Percentiles rank a stretch among this genome's conserved stretches.
phyloP scores from a whole-genome alignment of 768 basidiomycete species.

The Pulveroboletus sp. region DNA sequence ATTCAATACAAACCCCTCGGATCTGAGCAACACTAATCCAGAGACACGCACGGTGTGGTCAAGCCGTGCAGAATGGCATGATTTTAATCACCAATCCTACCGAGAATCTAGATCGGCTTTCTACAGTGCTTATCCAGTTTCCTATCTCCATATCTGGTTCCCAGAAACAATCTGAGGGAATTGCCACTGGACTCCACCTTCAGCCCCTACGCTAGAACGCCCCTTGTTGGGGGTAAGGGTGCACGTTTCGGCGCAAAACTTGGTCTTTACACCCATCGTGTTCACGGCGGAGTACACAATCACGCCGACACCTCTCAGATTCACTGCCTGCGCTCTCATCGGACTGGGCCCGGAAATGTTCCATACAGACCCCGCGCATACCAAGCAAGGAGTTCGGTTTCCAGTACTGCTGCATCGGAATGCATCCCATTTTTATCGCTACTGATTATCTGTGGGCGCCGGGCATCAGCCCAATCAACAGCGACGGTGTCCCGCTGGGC shows the following conservation, averaged over 20 bases:
- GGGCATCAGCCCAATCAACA: not conserved
- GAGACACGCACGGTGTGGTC: not conserved
- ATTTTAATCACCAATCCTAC: not conserved
- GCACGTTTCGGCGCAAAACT: not conserved
- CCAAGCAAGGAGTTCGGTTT: not conserved
- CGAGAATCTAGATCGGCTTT: not conserved
- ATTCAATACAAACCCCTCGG: not conserved
- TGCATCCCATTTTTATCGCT: slow-evolving; percentile 3
- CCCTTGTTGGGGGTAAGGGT: not conserved
- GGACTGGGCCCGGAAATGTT: not conserved
- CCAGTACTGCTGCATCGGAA: not conserved
- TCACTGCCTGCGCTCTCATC: not conserved
- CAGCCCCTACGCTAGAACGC: not conserved
- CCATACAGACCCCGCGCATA: not conserved
- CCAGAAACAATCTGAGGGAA: not conserved
- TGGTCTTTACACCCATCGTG: not conserved
- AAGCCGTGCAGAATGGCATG: not conserved
- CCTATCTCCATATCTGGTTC: not conserved
- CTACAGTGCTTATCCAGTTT: not conserved
- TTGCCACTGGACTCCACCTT: too few species aligned
- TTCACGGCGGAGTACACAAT: not conserved
- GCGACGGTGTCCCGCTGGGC: slow-evolving; percentile 1
- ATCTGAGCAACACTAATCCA: not conserved
- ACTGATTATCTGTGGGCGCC: not conserved
- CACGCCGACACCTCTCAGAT: not conserved